Conservation (phyloP, 2,329 filamentous ascomycete species). For the Orbilia javanica region DNA sequence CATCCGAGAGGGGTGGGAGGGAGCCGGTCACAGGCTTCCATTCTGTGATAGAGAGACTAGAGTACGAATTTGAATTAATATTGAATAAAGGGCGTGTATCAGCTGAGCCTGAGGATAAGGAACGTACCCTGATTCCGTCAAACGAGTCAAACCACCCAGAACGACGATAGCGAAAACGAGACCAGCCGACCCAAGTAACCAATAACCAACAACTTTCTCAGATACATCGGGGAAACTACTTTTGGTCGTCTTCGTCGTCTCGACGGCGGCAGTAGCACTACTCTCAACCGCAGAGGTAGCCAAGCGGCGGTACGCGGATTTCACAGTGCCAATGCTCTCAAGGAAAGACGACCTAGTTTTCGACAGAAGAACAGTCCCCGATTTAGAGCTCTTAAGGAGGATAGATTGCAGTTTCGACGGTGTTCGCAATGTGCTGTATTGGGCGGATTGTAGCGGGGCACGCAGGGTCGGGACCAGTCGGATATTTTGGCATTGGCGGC, state of each 20-base stretch:
- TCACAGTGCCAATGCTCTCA: constrained; percentile 6
- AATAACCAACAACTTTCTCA: constrained; percentile 85
- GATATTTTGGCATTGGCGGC: constrained; percentile 49
- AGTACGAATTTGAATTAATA: not conserved
- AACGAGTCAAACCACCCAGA: constrained; percentile 89
- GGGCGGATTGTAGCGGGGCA: not conserved
- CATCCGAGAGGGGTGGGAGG: constrained; percentile 80
- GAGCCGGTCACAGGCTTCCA: constrained; percentile 97
- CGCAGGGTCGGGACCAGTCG: not conserved
- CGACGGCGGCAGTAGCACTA: not conserved
- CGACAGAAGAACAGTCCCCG: not conserved
- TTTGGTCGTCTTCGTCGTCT: constrained; percentile 36
- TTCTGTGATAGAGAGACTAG: constrained; percentile 95
- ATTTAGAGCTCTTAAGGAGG: not conserved
- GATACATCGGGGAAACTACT: constrained; percentile 70
- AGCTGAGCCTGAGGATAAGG: not conserved
- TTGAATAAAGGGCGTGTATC: not conserved
- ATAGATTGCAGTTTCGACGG: constrained; percentile 31
- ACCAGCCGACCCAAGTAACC: constrained; percentile 89
- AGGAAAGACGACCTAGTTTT: constrained; percentile 18
- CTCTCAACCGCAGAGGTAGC: constrained; percentile 25
- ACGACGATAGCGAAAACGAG: constrained; percentile 98
- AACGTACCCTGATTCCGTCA: constrained; percentile 92
- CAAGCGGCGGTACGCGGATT: constrained; percentile 33
- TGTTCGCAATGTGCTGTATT: constrained; percentile 32